Base-by-base conservation (phyloP, 768 basidiomycete genomes). In the Lactifluus rugatus region DNA sequence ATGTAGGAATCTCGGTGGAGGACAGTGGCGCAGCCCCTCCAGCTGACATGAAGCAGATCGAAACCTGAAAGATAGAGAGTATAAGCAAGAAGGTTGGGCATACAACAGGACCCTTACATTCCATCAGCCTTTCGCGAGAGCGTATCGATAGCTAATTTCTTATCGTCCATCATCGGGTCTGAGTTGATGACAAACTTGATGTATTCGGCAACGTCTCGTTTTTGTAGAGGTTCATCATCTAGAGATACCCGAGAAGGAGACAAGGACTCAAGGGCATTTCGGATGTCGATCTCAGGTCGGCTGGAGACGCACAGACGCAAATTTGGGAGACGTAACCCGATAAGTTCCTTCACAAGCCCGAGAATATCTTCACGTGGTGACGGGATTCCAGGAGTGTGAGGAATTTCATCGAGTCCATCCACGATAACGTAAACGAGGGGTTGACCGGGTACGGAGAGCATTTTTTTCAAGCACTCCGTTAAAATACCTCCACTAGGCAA, bases 381-480 rank as follows among this genome's bases (percentile, higher is more conserved):
- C 16, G 28, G 25, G 1, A 47, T 19, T 1, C 50, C 50, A 23
- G 51, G 32, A 3, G 26, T 48, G 3, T 36, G 5, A 2, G 57
- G 45, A 17, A 45, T 47, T 16, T 58, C 57, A 2, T 58, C 57
- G 11, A 58, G 25, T 58, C 57, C 3, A n/a, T n/a, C n/a, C n/a
- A n/a, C n/a, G n/a, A n/a, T n/a, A n/a, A n/a, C n/a, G n/a, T n/a
- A n/a, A n/a, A 53, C 8, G 11, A 52, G 48, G 23, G 10, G 11
- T 41, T 37, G 36, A 13, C 28, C 17, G 0, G 50, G 34, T 17
- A 52, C 16, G 0, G 32, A 16, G 26, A 58, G n/a, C 49, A 58
- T 58, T 3, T 52, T 6, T 19, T 52, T 37, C 25, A 58, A 32
- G 16, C 50, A 52, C 14, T 21, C 1, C 2, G n/a, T 9, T 26